Conservation (phyloP, 441 rosid genomes). For the Mallotus japonicus region DNA sequence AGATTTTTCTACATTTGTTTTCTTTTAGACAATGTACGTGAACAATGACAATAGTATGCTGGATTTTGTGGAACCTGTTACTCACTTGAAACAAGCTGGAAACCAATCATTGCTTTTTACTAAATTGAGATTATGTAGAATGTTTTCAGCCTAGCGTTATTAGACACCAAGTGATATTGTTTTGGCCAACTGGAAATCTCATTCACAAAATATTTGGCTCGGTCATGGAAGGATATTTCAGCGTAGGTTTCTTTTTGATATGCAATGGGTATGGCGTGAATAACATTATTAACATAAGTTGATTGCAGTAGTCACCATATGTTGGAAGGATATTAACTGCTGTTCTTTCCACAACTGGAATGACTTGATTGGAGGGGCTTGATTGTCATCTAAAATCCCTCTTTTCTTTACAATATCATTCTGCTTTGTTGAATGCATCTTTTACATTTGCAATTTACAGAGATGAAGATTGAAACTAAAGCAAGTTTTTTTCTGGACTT, state of each 20-base stretch:
- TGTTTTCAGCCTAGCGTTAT: background rate
- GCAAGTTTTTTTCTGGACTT: conserved; percentile 4
- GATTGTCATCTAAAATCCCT: background rate
- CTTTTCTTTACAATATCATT: background rate
- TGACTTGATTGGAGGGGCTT: conserved; percentile 1
- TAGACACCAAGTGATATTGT: background rate
- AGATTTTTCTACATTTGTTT: background rate
- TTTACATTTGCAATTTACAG: background rate
- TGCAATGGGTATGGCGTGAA: background rate
- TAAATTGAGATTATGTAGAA: too few relatives aligned
- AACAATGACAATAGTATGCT: background rate
- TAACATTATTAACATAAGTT: background rate
- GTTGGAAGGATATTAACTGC: background rate
- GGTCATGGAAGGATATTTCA: background rate
- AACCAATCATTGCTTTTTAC: background rate
- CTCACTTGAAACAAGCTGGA: background rate
- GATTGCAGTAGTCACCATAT: background rate
- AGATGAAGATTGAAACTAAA: background rate
- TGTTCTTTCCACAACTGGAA: background rate
- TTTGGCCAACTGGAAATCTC: background rate
- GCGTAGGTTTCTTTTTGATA: background rate
- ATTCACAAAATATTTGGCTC: background rate
- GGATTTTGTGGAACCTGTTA: background rate
- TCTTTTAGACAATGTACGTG: background rate
- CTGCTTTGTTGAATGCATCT: background rate